Percentiles rank a stretch among this genome's conserved stretches.
These are phyloP conservation scores for Fusarium begoniae DNA, from an alignment of 2,329 filamentous ascomycete species.

Conservation along the genomic window DNA sequence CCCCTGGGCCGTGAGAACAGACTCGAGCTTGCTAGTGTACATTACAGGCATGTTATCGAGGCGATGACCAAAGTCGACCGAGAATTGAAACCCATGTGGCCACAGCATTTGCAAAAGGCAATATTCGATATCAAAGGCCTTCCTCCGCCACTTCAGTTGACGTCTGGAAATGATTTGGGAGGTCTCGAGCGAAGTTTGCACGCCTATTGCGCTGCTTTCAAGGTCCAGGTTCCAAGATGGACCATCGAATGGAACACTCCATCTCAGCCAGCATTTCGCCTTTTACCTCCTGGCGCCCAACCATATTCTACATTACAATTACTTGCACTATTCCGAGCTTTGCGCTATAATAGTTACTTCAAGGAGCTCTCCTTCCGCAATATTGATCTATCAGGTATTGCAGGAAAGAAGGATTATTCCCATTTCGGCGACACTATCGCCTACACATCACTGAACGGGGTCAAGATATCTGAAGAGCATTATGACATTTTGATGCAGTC, in stretches of 20 bases:
- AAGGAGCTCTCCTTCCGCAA: conserved; percentile 65
- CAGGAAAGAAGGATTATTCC: conserved; percentile 54
- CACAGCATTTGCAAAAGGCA: conserved; percentile 61
- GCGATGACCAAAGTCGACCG: conserved; percentile 64
- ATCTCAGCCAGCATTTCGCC: conserved; percentile 61
- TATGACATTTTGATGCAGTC: conserved; percentile 59
- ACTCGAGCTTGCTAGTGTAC: conserved; percentile 62
- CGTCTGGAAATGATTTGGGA: conserved; percentile 64
- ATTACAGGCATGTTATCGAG: conserved; percentile 63
- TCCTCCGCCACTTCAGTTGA: conserved; percentile 61
- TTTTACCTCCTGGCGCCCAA: conserved; percentile 54
- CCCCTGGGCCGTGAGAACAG: conserved; percentile 56
- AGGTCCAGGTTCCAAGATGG: conserved; percentile 61
- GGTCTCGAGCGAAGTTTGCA: conserved; percentile 64
- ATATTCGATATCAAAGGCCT: conserved; percentile 64
- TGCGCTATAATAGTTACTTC: conserved; percentile 69
- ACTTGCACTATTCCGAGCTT: conserved; percentile 64
- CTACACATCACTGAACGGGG: conserved; percentile 61
- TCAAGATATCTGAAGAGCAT: conserved; percentile 59
- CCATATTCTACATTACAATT: conserved; percentile 61
- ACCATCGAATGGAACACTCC: conserved; percentile 56
- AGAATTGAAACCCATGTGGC: conserved; percentile 67
- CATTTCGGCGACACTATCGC: conserved; percentile 58
- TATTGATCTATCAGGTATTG: conserved; percentile 57
- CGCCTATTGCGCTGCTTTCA: conserved; percentile 64